Evolutionary conservation across 345 rosid species (phyloP).

Genomic region (Eucalyptus viminalis): DNA sequence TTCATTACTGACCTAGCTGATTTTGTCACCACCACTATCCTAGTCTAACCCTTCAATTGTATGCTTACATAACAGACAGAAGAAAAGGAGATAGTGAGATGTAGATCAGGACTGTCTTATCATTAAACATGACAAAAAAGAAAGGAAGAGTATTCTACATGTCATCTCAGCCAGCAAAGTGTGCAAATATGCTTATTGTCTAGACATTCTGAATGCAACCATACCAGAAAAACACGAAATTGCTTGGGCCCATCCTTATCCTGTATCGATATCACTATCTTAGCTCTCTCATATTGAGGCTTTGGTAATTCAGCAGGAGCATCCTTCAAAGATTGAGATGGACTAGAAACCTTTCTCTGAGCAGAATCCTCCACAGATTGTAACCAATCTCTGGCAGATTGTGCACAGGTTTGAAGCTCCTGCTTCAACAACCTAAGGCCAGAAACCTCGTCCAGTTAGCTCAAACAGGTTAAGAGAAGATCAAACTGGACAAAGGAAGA

Average conservation of each 20-base stretch:
- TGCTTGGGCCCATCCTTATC: conserved; percentile 54
- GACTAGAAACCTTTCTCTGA: conserved; percentile 12
- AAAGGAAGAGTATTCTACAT: neutral
- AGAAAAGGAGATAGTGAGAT: neutral
- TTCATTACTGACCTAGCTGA: neutral
- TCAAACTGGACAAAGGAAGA: neutral
- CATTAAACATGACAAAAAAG: neutral
- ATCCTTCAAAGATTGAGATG: conserved; percentile 12
- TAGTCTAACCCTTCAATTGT: neutral
- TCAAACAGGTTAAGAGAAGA: neutral
- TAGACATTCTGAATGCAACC: neutral
- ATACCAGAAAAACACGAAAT: conserved; percentile 61
- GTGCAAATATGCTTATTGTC: neutral
- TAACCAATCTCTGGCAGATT: conserved; percentile 35
- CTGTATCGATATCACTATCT: conserved; percentile 63
- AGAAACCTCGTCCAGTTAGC: neutral
- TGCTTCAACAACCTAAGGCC: conserved; percentile 52
- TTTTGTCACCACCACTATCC: neutral
- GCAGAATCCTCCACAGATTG: conserved; percentile 41
- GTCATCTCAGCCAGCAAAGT: neutral
- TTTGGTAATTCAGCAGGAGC: conserved; percentile 12
- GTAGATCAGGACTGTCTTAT: neutral
- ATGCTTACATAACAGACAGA: neutral
- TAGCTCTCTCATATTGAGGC: conserved; percentile 34
- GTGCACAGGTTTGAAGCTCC: conserved; percentile 54